Base-by-base conservation (phyloP, 108 stramenopile genomes). In the Cyclostephanos tholiformis region DNA sequence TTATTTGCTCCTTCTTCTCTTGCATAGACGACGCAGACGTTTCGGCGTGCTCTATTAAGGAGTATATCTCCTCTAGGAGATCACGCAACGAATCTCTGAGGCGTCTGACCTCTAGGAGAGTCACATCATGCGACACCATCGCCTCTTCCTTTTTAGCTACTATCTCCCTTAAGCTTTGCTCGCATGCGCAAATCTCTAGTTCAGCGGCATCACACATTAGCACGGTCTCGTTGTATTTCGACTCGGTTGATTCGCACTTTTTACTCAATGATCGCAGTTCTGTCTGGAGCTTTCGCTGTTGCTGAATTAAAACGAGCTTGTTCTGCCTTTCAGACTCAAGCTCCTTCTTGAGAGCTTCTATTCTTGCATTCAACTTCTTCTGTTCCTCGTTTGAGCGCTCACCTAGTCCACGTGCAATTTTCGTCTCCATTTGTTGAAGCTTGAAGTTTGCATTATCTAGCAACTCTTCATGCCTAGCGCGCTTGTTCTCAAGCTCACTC, bases 361-460 rank as follows among this genome's bases (percentile, higher is more conserved):
- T 94, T 46, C 75, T 72, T 38, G 67, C 76, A 55, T 79, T 61
- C 19, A 95, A 85, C 41, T 61, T 36, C 39, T 56, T 23, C 76
- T 94, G 89, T 77, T 95, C 94, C 22, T 92, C 94, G 69, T 91
- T 89, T 16, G 85, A 83, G 10, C 91, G 78, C 69, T 89, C 86
- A 17, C 94, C 94, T 32, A 88, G 82, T 55, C 88, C 94, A n/a
- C 91, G 85, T 9, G 92, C 91, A 29, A 95, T 86, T 60, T 93
- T 92, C 52, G 87, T 73, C 72, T 91, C 92, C 76, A 91, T 88
- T 63, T 87, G 88, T 72, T 93, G 88, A 19, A 94, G 89, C 80
- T 95, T 88, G 71, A 92, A 94, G 79, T 92, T 92, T 32, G 89
- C 91, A 56, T 86, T 87, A 77, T 91, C 89, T 36, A 94, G 53